Evolutionary conservation across 805 yeast species (phyloP), one percentile per base, ranked within the genome.

Genomic region (Metschnikowia picachoensis): DNA sequence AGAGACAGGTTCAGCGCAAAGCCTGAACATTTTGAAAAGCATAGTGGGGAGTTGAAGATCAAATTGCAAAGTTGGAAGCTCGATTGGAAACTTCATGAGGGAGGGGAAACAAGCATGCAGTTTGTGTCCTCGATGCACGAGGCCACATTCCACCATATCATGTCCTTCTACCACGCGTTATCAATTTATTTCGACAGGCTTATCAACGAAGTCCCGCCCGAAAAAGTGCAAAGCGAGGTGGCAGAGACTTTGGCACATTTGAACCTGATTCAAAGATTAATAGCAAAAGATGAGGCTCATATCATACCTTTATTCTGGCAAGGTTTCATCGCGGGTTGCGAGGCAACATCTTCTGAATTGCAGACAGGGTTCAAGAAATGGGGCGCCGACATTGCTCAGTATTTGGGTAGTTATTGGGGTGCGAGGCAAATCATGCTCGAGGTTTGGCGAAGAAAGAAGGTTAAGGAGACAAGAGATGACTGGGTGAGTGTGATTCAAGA

Each of bases 271-370:
- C 86, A 82, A 47, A 60, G 62, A 35, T 67, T 87, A 40, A 80
- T 83, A 30, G 75, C 76, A 7, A 66, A 73, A 16, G 81, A 78
- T 25, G 68, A 71, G 43, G 80, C 83, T 1, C 76, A 84, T 16
- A 80, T 80, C 41, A 79, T 84, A 31, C 96, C 97, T 4, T 67
- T 87, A 30, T 81, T 87, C 56, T 89, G 96, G 94, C 92, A 86
- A 59, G 95, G 94, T 0, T 89, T 89, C 55, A 83, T 89, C 37
- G 90, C 92, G 1, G 96, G 95, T 0, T 84, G 94, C 57, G 89
- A 86, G 50, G 84, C 90, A 10, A 76, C 78, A 48, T 78, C 83
- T 6, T 55, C 64, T 1, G 72, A 70, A 31, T 64, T 83, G 32
- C 92, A 86, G 52, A 66, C 74, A 48, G 83, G 88, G 35, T 87